A percentile compares a stretch with the other conserved stretches of the same genome.
Evolutionary conservation across 441 rosid genomes (phyloP).

Genomic region (Erysimum cheiri): DNA sequence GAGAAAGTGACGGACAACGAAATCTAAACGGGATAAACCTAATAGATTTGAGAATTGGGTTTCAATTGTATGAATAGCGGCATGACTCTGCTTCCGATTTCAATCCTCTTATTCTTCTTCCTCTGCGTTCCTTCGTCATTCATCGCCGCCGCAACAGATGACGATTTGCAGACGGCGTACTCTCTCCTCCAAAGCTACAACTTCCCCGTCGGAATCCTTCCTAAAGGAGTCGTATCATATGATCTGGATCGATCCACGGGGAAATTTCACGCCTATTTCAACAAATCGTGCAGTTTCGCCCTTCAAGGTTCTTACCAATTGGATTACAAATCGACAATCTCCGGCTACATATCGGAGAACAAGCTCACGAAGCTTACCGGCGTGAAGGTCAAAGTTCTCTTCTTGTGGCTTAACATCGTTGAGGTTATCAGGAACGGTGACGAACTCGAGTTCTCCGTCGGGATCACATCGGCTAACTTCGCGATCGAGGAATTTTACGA

Average conservation of each 20-base stretch:
- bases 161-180: constrained; percentile 55
- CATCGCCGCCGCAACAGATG: constrained; percentile 27
- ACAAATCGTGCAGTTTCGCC: constrained; percentile 74
- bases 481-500: constrained; percentile 70
- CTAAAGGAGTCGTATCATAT: constrained; percentile 62
- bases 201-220: constrained; percentile 83
- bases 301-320: constrained; percentile 83
- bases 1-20: constrained; percentile 30
- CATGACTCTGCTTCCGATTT: constrained; percentile 28
- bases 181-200: constrained; percentile 63
- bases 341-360: constrained; percentile 63
- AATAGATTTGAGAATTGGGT: not conserved
- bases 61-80: not conserved
- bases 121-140: constrained; percentile 4
- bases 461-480: constrained; percentile 82
- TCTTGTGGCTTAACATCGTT: constrained; percentile 83
- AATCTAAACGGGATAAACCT: constrained; percentile 28
- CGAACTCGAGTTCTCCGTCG: constrained; percentile 80
- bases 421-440: constrained; percentile 70
- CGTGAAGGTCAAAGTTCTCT: constrained; percentile 74
- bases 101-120: not conserved
- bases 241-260: constrained; percentile 69
- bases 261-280: constrained; percentile 57
- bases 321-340: constrained; percentile 69
- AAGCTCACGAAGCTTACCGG: constrained; percentile 65